Conservation (phyloP, 106 monocot genomes). For the Dendrobium chrysotoxum region DNA sequence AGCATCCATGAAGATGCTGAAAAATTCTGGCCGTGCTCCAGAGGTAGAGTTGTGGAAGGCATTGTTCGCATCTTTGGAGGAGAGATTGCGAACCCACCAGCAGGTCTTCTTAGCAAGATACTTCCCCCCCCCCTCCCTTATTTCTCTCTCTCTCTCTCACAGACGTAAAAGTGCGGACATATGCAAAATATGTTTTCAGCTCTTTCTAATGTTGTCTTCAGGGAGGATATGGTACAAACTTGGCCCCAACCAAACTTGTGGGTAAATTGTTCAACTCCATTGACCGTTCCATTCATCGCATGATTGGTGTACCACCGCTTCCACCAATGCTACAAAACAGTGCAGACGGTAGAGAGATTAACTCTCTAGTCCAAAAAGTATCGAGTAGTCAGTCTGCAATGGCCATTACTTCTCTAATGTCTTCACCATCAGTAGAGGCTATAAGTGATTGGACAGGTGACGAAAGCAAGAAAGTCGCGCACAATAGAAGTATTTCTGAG, state of each 20-base stretch:
- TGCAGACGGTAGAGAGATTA: slow-evolving; percentile 29
- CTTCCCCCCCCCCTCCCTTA: neutral
- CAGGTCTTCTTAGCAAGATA: slow-evolving; percentile 37
- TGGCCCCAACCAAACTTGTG: slow-evolving; percentile 81
- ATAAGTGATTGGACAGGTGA: slow-evolving; percentile 62
- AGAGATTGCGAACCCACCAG: slow-evolving; percentile 74
- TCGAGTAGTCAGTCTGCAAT: slow-evolving; percentile 62
- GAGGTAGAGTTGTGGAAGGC: slow-evolving; percentile 83
- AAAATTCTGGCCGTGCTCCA: slow-evolving; percentile 62
- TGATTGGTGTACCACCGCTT: slow-evolving; percentile 82
- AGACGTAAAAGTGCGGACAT: too few relatives aligned
- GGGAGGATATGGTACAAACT: slow-evolving; percentile 81
- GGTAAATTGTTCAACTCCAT: slow-evolving; percentile 82
- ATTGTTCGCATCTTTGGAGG: slow-evolving; percentile 71
- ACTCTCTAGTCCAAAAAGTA: slow-evolving; percentile 31
- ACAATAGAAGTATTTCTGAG: slow-evolving; percentile 83
- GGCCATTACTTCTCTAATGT: slow-evolving; percentile 65
- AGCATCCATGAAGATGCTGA: slow-evolving; percentile 69
- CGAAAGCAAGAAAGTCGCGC: slow-evolving; percentile 33
- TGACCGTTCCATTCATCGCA: slow-evolving; percentile 78
- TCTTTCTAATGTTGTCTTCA: slow-evolving; percentile 16
- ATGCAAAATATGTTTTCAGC: neutral
- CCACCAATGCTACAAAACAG: slow-evolving; percentile 50
- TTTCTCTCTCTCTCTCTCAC: neutral
- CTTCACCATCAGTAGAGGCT: slow-evolving; percentile 76